Base-by-base conservation (phyloP, 148 eudicot species). In the Persicaria maculosa region DNA sequence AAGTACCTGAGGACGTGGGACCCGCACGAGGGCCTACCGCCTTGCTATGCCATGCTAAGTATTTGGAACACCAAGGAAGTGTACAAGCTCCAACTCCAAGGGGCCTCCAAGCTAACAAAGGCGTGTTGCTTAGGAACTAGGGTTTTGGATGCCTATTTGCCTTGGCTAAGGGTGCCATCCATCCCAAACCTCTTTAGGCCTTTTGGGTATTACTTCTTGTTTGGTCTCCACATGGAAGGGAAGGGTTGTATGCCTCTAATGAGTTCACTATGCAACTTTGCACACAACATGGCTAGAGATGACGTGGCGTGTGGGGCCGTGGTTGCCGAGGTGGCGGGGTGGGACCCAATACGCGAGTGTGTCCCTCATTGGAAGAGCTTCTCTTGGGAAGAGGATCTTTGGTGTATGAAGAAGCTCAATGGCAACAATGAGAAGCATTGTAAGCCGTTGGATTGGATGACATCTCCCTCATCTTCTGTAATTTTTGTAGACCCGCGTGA, bases 61-160 rank as follows among this genome's bases (percentile, higher is more conserved):
- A 81, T 87, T 53, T 94, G 98, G 98, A 88, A 94, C 84, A 86
- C 97, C 1, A 91, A 88, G 74, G 92, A 91, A 74, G 86, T 93
- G 78, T 94, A 80, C 72, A 84, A 83, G 69, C 57, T 94, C 61
- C 88, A 91, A 83, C 84, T 94, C 67, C 86, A 87, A 81, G 98
- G 98, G 6, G 88, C 87, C 48, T 86, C 98, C 5, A 80, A 65
- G 31, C 19, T 90, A 71, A 85, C 81, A 8, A 79, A 81, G 75
- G 96, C 86, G 3, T 81, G 79, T 25, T 88, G 93, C 61, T 50
- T 79, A 44, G 91, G 89, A 47, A 90, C 80, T 72, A 79, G 97
- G 87, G 86, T 81, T 50, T 72, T 90, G 77, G 98, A 91, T 81
- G 77, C 76, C 40, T 73, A 83, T 76, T 74, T 91, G 80, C 98